phyloP scores from a whole-genome alignment of 2,329 filamentous ascomycete genomes.

The Fusarium duplospermum region DNA sequence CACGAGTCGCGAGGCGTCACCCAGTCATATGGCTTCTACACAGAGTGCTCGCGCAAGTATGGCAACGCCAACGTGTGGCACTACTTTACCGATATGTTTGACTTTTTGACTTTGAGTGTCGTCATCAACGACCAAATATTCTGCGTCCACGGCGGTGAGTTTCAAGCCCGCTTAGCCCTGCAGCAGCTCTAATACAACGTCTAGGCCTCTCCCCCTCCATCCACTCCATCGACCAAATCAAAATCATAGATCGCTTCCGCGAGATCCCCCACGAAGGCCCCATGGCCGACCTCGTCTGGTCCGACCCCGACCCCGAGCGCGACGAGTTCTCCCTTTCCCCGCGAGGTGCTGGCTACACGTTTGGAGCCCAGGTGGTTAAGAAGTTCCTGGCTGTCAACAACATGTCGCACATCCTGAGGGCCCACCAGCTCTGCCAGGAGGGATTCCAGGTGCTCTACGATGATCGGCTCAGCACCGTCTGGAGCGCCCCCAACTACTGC shows the following conservation, averaged over 20 bases:
- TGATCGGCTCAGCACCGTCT: conserved; percentile 93
- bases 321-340: conserved; percentile 97
- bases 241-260: conserved; percentile 98
- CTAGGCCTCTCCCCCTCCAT: conserved; percentile 86
- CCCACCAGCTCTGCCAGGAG: conserved; percentile 98
- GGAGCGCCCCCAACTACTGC: conserved; percentile 97
- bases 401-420: conserved; percentile 97
- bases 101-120: conserved; percentile 95
- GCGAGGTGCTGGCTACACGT: conserved; percentile 94
- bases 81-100: conserved; percentile 99
- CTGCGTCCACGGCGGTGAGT: conserved; percentile 88
- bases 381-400: conserved; percentile 98
- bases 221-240: conserved; percentile 99
- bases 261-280: conserved; percentile 99
- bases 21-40: conserved; percentile 99
- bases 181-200: conserved; percentile 9
- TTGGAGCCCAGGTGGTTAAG: conserved; percentile 96
- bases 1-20: conserved; percentile 98
- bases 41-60: conserved; percentile 97
- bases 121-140: conserved; percentile 99
- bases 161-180: neutral
- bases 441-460: conserved; percentile 98
- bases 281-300: conserved; percentile 99
- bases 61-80: conserved; percentile 99
- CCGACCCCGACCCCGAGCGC: conserved; percentile 94